A percentile compares a stretch with the other conserved stretches of the same genome.
Conservation (phyloP, 1,284 basidiomycete genomes). For the Ustilago bromivora region DNA sequence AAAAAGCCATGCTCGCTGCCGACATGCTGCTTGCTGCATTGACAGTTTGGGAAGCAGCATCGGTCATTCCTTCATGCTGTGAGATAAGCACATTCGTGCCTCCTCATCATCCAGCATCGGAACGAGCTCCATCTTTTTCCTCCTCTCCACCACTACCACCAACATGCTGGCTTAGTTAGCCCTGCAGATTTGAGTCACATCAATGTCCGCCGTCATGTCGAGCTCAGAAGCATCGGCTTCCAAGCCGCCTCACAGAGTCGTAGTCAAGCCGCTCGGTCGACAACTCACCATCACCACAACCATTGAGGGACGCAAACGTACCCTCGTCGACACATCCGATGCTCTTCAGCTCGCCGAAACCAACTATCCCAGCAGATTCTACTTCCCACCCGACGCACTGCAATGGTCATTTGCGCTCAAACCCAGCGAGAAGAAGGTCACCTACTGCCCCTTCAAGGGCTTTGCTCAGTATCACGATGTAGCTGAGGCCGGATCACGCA, state of each 20-base stretch:
- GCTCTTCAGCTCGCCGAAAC: conserved; percentile 43
- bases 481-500: conserved; percentile 18
- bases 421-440: conserved; percentile 27
- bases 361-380: conserved; percentile 43
- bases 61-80: conserved; percentile 1
- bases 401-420: conserved; percentile 35
- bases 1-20: neutral
- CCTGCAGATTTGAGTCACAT: neutral
- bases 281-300: conserved; percentile 36
- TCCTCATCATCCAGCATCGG: neutral
- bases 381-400: conserved; percentile 42
- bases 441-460: conserved; percentile 53
- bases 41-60: conserved; percentile 8
- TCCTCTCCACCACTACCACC: neutral
- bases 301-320: conserved; percentile 29
- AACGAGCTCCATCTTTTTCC: neutral
- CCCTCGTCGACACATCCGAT: conserved; percentile 34
- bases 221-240: conserved; percentile 18
- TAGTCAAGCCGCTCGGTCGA: conserved; percentile 23
- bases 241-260: conserved; percentile 39
- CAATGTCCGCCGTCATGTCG: conserved; percentile 13
- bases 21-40: neutral
- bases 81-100: neutral
- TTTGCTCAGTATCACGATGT: conserved; percentile 43
- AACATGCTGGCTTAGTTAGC: neutral